Percentiles rank a stretch among this genome's conserved stretches.
Conservation (phyloP, 2,329 filamentous ascomycete species). For the Aschersonia sp. region DNA sequence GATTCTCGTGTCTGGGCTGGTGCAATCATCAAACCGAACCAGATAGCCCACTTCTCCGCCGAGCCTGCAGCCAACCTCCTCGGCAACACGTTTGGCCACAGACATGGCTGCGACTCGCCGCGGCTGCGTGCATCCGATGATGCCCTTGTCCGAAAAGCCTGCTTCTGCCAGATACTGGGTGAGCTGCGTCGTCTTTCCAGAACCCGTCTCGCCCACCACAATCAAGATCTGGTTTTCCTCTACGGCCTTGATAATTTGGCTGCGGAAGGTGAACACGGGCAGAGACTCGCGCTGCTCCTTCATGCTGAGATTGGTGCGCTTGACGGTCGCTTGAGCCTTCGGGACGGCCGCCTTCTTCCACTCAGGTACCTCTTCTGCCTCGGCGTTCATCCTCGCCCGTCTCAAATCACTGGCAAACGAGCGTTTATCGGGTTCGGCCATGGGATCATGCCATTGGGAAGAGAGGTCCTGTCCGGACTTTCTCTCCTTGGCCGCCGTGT, state of each 20-base stretch:
- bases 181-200: constrained; percentile 91
- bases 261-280: constrained; percentile 79
- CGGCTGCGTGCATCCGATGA: constrained; percentile 93
- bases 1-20: constrained; percentile 74
- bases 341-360: constrained; percentile 79
- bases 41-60: constrained; percentile 93
- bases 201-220: constrained; percentile 93
- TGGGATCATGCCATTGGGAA: constrained; percentile 92
- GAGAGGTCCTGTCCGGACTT: constrained; percentile 63
- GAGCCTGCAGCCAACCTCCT: constrained; percentile 84
- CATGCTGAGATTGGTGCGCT: constrained; percentile 79
- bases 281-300: constrained; percentile 86
- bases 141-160: constrained; percentile 72
- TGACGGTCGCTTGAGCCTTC: constrained; percentile 69
- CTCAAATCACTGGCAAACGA: constrained; percentile 83
- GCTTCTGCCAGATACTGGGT: constrained; percentile 92
- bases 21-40: constrained; percentile 93
- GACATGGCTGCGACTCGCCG: constrained; percentile 96
- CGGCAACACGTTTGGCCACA: constrained; percentile 88
- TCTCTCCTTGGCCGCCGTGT: constrained; percentile 59
- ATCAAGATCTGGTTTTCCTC: constrained; percentile 81
- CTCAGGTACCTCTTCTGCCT: constrained; percentile 63
- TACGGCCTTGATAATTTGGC: constrained; percentile 76
- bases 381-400: constrained; percentile 44
- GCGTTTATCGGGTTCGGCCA: constrained; percentile 71